Conservation (phyloP, 352 stramenopile species). For the Globisporangium viniferum region DNA sequence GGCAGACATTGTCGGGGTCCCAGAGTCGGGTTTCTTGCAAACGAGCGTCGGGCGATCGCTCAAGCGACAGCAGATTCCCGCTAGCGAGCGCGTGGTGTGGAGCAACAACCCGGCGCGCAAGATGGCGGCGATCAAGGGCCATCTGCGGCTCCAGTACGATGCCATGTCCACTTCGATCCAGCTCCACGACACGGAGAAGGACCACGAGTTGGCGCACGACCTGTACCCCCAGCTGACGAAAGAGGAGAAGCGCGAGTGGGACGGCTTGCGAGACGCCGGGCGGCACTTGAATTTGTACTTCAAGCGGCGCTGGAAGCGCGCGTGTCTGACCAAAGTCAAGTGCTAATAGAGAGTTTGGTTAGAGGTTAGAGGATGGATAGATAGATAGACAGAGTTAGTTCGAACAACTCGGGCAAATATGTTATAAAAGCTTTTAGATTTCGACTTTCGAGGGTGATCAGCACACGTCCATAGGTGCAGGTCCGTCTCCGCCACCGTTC, state of each 20-base stretch:
- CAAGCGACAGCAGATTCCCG: slow-evolving; percentile 31
- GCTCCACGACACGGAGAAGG: slow-evolving; percentile 34
- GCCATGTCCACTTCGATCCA: slow-evolving; percentile 27
- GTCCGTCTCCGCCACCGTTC: slow-evolving; percentile 22
- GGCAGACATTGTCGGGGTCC: slow-evolving; percentile 37
- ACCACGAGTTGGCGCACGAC: slow-evolving; percentile 39
- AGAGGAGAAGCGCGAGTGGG: slow-evolving; percentile 19
- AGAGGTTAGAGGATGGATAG: background rate
- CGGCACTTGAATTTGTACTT: slow-evolving; percentile 50
- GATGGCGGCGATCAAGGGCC: slow-evolving; percentile 33
- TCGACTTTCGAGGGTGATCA: slow-evolving; percentile 11
- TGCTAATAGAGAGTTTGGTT: background rate
- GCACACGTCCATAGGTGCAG: slow-evolving; percentile 53
- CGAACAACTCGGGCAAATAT: background rate
- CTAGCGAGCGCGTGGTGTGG: slow-evolving; percentile 32
- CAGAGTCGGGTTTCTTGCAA: slow-evolving; percentile 29
- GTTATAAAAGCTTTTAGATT: background rate
- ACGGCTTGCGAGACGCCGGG: slow-evolving; percentile 21
- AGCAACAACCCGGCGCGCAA: slow-evolving; percentile 56
- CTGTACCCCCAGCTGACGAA: slow-evolving; percentile 24
- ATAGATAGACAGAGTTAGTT: background rate
- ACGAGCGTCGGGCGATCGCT: slow-evolving; percentile 38
- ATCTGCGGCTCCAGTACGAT: slow-evolving; percentile 45
- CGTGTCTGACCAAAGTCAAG: slow-evolving; percentile 3
- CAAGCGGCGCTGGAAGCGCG: slow-evolving; percentile 33